Base-by-base conservation (phyloP, 257 asterid genomes). In the Oldenlandia corymbosa region DNA sequence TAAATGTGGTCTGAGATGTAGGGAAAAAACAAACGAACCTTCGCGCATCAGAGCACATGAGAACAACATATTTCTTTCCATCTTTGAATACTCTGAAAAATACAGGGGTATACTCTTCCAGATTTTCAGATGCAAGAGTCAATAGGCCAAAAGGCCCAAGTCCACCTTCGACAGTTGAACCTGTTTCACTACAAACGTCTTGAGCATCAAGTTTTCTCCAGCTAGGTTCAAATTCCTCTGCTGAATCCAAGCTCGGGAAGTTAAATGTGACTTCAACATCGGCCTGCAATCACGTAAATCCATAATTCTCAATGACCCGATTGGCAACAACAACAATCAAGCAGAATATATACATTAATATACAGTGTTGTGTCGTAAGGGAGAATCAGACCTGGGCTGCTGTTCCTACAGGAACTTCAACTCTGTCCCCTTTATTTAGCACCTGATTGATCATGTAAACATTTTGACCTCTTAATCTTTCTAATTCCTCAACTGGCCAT, bases 91-190 rank as follows among this genome's bases (percentile, higher is more conserved):
- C 69, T 75, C 88, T 76, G 70, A 88, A 88, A 58, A 82, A 88
- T 23, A 88, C 90, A 0, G 96, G 90, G 20, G 96, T 84, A 62
- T 75, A 82, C 59, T 88, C 96, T 73, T 84, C 78, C 18, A 86
- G 70, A 14, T 84, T 74, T 34, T 69, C 56, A 2, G 95, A 75
- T 66, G 96, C 96, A 47, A 88, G 78, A 20, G 92, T 82, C 28
- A 77, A 49, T 13, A 88, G 73, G 39, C 96, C 96, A 27, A 88
- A 88, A 0, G 96, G 96, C 3, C 96, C 96, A 20, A 88, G 73
- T 32, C 96, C 96, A 2, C 96, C 96, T 64, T 68, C 46, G 5
- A 80, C 79, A 2, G 69, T 49, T 1, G 92, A 73, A 21, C 82
- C 79, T 72, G 66, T 88, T 9, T 37, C 49, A 39, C 81, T 31